Percentiles rank a stretch among this genome's conserved stretches.
Evolutionary conservation across 2,329 filamentous ascomycete genomes (phyloP).

Genomic region (Colletotrichum sublineola): DNA sequence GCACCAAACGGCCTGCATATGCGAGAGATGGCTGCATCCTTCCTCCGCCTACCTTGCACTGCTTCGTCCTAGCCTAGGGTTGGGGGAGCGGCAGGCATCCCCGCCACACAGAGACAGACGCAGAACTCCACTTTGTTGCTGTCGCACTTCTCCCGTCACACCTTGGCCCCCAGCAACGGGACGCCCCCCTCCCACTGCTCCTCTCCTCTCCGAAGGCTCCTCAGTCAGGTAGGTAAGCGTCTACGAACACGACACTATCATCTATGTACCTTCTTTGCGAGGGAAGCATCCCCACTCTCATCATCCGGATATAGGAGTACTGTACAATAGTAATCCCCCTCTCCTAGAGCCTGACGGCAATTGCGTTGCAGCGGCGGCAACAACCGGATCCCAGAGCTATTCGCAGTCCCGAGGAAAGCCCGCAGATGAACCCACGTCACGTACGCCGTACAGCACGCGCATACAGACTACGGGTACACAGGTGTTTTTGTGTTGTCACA

Average conservation of each 20-base stretch:
- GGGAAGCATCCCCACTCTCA: constrained; percentile 20
- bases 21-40: constrained; percentile 42
- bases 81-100: constrained; percentile 36
- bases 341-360: constrained; percentile 25
- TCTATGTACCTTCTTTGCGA: neutral
- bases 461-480: neutral
- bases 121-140: constrained; percentile 26
- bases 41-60: constrained; percentile 28
- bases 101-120: constrained; percentile 34
- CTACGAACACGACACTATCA: neutral
- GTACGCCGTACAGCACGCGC: constrained; percentile 6
- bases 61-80: constrained; percentile 40
- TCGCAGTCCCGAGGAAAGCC: constrained; percentile 27
- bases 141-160: constrained; percentile 23
- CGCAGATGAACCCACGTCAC: constrained; percentile 29
- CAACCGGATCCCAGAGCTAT: constrained; percentile 14
- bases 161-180: constrained; percentile 17
- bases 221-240: constrained; percentile 31
- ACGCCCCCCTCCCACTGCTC: constrained; percentile 25
- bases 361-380: constrained; percentile 13
- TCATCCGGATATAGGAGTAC: constrained; percentile 2
- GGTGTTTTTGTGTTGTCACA: constrained; percentile 15
- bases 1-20: constrained; percentile 42
- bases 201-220: constrained; percentile 20
- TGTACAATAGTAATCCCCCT: neutral